Evolutionary conservation across 2,329 filamentous ascomycete genomes (phyloP), one percentile per base, ranked within the genome.

Genomic region (Neopestalotiopsis clavispora): DNA sequence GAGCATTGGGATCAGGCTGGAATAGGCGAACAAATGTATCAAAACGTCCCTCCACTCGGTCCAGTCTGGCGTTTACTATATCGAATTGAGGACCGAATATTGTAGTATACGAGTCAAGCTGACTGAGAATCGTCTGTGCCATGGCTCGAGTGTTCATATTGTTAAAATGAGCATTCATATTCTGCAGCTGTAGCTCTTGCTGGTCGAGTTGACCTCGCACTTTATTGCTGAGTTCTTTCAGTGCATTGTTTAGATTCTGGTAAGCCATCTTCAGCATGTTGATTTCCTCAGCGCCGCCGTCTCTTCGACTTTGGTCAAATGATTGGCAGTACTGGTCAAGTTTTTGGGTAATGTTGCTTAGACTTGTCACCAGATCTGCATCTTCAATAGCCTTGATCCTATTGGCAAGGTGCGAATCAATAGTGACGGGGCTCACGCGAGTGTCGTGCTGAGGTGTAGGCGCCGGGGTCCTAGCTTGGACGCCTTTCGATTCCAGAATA

Each of bases 341-440:
- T 17, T 20, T 28, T 10, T 59, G 14, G 20, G n/a, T 9, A 13
- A 34, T 17, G 12, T 66, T 28, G 13, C 13, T 17, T 17, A 62
- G 10, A 62, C 5, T 67, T 28, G 56, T 20, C 17, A n/a, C 56
- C 4, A 14, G 10, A 12, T 67, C 40, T 20, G 52, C 40, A 28
- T 67, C 65, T n/a, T 67, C 65, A 30, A 67, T 59, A 2, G 32
- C 52, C 23, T 67, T 67, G 40, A 69, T 49, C 23, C 63, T 52
- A 6, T 52, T 34, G 23, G 63, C 20, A 20, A 69, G 56, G 10
- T 67, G 30, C 5, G 30, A 49, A 23, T 59, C 56, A 6, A 52
- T 14, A 45, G 56, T 28, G 9, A n/a, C 12, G 23, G 52, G 52
- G 32, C 52, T 60, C 23, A 20, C 65, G 13, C 65, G 65, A 59